Evolutionary conservation across 108 stramenopile species (phyloP).

Genomic region (Stephanodiscus minutulus): DNA sequence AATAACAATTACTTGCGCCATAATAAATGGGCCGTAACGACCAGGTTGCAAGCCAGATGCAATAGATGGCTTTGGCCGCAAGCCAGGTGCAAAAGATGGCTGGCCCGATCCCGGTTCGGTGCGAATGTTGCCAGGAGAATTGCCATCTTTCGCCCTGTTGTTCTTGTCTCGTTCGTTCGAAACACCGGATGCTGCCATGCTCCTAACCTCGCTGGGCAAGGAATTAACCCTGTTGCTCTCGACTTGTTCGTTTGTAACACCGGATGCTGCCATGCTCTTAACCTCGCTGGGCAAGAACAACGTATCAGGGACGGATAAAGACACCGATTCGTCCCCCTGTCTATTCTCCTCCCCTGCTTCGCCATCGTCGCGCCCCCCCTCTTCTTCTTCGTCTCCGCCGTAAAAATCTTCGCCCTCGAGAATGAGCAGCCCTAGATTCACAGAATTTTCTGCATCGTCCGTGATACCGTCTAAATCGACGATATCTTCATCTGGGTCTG

Average conservation of each 20-base stretch:
- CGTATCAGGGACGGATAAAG: background rate
- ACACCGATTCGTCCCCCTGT: background rate
- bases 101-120: no score
- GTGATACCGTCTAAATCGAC: background rate
- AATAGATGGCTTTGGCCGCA: background rate
- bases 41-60: background rate
- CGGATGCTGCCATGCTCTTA: constrained; percentile 2
- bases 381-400: background rate
- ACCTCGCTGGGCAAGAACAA: background rate
- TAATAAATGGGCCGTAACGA: background rate
- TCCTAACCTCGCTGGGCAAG: constrained; percentile 1
- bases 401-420: background rate
- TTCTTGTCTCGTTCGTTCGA: background rate
- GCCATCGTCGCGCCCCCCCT: background rate
- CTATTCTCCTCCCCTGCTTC: background rate
- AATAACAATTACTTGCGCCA: background rate
- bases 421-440: background rate
- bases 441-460: background rate
- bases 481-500: background rate
- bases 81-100: background rate
- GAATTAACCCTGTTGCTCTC: no score
- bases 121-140: no score
- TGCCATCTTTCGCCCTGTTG: background rate
- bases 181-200: background rate
- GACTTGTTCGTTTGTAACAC: background rate